These are phyloP conservation scores for Pseudotsuga menziesii DNA, from an alignment of 75 land plant species.

Conservation along the genomic window DNA sequence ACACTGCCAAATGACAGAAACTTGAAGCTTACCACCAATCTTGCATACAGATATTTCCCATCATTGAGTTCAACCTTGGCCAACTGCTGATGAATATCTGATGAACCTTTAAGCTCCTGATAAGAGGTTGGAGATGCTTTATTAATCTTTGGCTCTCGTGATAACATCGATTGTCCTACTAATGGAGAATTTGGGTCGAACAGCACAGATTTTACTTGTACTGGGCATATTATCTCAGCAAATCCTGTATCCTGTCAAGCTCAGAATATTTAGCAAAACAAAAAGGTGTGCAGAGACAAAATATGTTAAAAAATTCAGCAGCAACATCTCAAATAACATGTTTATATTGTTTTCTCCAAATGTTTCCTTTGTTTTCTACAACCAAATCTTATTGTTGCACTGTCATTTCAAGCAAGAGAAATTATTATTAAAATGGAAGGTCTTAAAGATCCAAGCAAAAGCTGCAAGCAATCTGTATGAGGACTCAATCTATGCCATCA, in stretches of 20 bases:
- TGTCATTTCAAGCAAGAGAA: no score
- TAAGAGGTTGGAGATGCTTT: neutral
- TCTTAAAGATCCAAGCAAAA: no score
- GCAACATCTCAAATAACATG: neutral
- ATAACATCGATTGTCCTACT: neutral
- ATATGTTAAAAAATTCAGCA: neutral
- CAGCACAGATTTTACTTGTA: conserved; percentile 30
- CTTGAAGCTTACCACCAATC: conserved; percentile 75
- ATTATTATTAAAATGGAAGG: no score
- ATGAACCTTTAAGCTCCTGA: neutral
- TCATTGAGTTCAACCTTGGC: conserved; percentile 70
- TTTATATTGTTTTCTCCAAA: neutral
- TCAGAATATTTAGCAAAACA: conserved; percentile 7
- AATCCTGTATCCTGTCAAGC: conserved; percentile 24
- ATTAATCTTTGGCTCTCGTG: neutral
- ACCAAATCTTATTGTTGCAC: no score
- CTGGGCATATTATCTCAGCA: conserved; percentile 36
- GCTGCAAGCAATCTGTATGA: no score
- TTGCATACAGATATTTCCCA: conserved; percentile 64
- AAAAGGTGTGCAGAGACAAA: neutral
- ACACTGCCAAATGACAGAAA: neutral
- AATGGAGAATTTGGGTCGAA: conserved; percentile 12
- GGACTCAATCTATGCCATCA: no score
- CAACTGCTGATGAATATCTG: conserved; percentile 12
- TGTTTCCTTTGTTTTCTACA: neutral